A percentile compares a stretch with the other conserved stretches of the same genome.
These are phyloP conservation scores for Leccinum ponderosum DNA, from an alignment of 1,284 basidiomycete species.

Conservation along the genomic window DNA sequence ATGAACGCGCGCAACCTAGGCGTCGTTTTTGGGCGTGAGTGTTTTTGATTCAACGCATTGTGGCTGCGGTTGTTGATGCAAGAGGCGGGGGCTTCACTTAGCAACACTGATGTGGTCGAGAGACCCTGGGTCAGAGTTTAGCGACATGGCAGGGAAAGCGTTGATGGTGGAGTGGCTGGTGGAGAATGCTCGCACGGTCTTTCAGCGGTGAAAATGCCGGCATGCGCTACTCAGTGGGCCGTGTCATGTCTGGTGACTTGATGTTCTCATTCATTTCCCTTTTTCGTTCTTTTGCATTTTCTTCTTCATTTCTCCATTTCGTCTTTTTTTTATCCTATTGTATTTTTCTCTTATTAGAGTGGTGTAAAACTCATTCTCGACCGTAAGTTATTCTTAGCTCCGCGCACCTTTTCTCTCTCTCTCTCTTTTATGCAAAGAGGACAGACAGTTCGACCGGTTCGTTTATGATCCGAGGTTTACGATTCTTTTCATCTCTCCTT, in stretches of 20 bases:
- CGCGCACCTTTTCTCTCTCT: neutral
- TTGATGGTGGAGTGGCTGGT: slow-evolving; percentile 90
- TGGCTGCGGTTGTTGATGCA: slow-evolving; percentile 11
- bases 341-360: slow-evolving; percentile 18
- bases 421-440: slow-evolving; percentile 7
- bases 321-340: slow-evolving; percentile 26
- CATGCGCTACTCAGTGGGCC: neutral
- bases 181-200: slow-evolving; percentile 78
- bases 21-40: slow-evolving; percentile 98
- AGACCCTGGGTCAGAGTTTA: slow-evolving; percentile 88
- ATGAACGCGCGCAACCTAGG: slow-evolving; percentile 97
- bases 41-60: slow-evolving; percentile 22
- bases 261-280: neutral
- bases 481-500: neutral
- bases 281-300: neutral
- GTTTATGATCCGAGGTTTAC: neutral
- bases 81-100: slow-evolving; percentile 35
- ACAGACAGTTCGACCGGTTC: neutral
- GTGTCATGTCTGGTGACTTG: neutral
- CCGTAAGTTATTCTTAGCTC: slow-evolving; percentile 24
- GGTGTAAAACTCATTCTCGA: slow-evolving; percentile 17
- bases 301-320: neutral
- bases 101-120: slow-evolving; percentile 92
- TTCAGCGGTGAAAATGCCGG: slow-evolving; percentile 31
- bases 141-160: slow-evolving; percentile 96